Percentiles rank a stretch among this genome's conserved stretches.
phyloP scores from a whole-genome alignment of 768 basidiomycete species.

The Lactifluus rugatus region DNA sequence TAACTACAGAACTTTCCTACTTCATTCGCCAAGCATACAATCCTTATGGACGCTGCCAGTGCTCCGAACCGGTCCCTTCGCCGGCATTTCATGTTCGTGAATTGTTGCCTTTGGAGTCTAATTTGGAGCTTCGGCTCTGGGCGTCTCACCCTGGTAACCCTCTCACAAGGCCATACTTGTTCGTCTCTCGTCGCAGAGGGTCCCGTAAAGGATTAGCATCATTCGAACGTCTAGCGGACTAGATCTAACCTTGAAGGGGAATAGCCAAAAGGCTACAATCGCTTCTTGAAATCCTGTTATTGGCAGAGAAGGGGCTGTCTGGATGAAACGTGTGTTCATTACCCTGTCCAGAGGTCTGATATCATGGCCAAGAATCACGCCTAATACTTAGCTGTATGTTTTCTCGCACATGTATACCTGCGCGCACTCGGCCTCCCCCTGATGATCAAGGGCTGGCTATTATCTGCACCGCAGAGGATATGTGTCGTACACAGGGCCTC shows the following conservation, averaged over 20 bases:
- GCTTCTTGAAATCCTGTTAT: not conserved
- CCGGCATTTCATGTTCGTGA: too few relatives aligned
- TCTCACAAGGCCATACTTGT: not conserved
- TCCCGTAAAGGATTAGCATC: not conserved
- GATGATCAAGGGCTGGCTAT: not conserved
- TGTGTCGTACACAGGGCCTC: not conserved
- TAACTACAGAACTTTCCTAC: not conserved
- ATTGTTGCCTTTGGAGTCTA: not conserved
- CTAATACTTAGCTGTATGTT: too few relatives aligned
- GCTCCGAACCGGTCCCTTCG: not conserved
- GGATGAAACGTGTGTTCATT: not conserved
- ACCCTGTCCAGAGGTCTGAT: not conserved
- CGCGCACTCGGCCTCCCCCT: too few relatives aligned
- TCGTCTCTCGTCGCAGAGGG: too few relatives aligned
- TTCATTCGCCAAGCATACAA: not conserved
- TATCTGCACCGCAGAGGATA: not conserved
- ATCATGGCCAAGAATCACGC: not conserved
- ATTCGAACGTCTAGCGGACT: not conserved
- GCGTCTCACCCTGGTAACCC: not conserved
- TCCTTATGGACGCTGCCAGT: too few relatives aligned
- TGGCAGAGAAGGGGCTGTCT: not conserved
- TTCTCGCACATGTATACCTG: too few relatives aligned
- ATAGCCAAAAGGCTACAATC: not conserved
- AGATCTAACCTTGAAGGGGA: not conserved
- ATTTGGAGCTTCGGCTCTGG: not conserved